phyloP scores from a whole-genome alignment of 208 protist species.

The Crithidia fasciculata region DNA sequence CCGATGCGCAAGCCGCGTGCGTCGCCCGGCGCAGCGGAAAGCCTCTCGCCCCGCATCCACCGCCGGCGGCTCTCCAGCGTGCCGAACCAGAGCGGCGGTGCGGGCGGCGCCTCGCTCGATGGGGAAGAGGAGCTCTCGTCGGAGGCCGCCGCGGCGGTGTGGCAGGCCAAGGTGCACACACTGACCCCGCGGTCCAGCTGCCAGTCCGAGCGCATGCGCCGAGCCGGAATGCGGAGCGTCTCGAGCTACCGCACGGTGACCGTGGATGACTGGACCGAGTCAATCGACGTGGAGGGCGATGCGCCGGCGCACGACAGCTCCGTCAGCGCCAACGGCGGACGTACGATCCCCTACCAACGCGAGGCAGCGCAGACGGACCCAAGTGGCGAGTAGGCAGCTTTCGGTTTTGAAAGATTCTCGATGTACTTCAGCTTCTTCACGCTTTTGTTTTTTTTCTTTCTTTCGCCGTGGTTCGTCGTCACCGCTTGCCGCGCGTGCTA shows the following conservation, averaged over 20 bases:
- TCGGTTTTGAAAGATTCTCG: background rate
- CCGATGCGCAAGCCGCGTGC: background rate
- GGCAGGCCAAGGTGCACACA: constrained; percentile 15
- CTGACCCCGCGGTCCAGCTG: constrained; percentile 17
- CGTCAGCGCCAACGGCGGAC: background rate
- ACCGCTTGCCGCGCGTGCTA: background rate
- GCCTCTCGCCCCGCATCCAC: background rate
- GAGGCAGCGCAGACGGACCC: background rate
- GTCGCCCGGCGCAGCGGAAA: background rate
- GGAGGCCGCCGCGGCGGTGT: constrained; percentile 1
- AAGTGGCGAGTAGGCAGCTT: background rate
- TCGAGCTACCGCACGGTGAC: constrained; percentile 18
- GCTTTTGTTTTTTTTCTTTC: background rate
- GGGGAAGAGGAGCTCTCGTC: background rate
- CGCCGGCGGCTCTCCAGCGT: background rate
- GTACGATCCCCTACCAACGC: background rate
- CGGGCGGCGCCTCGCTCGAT: background rate
- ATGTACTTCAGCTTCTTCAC: background rate
- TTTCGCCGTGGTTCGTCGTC: background rate
- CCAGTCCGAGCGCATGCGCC: constrained; percentile 5
- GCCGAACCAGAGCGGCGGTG: background rate
- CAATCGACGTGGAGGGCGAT: background rate
- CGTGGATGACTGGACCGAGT: background rate
- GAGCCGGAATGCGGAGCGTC: background rate
- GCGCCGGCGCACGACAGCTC: background rate